Conservation (phyloP, 371 early-diverging fungal genomes). For the Polyrhizophydium stewartii region DNA sequence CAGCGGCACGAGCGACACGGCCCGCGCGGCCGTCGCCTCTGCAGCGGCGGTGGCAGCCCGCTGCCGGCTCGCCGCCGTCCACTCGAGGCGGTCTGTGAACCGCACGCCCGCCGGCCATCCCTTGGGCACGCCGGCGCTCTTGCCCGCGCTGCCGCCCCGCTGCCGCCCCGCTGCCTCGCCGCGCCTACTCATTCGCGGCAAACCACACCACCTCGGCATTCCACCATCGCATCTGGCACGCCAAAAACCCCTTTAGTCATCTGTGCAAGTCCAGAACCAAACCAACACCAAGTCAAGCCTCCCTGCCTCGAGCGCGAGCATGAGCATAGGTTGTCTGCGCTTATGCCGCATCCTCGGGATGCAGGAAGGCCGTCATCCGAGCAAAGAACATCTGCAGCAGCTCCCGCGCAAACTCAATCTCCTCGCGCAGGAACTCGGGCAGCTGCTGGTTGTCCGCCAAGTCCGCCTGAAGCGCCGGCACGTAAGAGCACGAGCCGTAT, state of each 20-base stretch:
- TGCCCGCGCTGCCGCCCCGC: background rate
- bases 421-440: background rate
- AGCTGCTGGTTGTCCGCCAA: background rate
- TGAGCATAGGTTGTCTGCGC: slow-evolving; percentile 20
- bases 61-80: background rate
- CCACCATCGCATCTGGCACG: background rate
- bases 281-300: slow-evolving; percentile 34
- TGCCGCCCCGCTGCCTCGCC: background rate
- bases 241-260: slow-evolving; percentile 35
- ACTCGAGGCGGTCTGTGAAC: background rate
- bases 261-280: slow-evolving; percentile 14
- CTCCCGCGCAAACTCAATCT: background rate
- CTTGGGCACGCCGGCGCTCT: background rate
- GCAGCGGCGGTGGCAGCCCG: background rate
- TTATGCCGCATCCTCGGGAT: slow-evolving; percentile 15
- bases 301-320: slow-evolving; percentile 26
- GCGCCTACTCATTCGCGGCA: background rate
- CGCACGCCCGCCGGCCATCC: background rate
- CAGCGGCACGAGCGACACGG: background rate
- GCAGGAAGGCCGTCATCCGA: background rate
- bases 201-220: background rate
- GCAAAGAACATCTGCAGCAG: background rate
- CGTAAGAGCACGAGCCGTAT: background rate
- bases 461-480: background rate
- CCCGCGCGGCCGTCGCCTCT: background rate